Conservation (phyloP, 768 basidiomycete genomes). For the Floccularia luteovirens region DNA sequence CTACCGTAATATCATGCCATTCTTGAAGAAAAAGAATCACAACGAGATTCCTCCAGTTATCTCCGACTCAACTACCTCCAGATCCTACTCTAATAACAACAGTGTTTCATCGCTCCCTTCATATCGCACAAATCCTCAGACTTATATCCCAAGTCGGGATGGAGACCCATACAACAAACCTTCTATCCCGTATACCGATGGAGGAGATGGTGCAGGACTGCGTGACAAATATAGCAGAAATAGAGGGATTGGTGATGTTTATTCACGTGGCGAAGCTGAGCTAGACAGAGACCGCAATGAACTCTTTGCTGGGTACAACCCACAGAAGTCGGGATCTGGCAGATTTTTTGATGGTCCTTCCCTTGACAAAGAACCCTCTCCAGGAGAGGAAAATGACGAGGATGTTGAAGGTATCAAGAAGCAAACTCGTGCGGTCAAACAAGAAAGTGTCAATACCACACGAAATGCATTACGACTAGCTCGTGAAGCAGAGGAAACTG, state of each 20-base stretch:
- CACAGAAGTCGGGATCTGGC: slow-evolving; percentile 48
- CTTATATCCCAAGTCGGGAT: slow-evolving; percentile 66
- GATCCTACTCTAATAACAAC: slow-evolving; percentile 20
- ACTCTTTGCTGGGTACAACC: slow-evolving; percentile 70
- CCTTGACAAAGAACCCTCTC: slow-evolving; percentile 34
- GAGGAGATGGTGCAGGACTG: slow-evolving; percentile 11
- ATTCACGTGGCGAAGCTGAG: slow-evolving; percentile 53
- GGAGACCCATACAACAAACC: slow-evolving; percentile 43
- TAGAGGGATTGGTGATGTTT: slow-evolving; percentile 53
- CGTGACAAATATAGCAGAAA: slow-evolving; percentile 44
- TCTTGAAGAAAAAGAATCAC: slow-evolving; percentile 64
- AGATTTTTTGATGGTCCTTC: slow-evolving; percentile 64
- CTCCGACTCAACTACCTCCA: slow-evolving; percentile 16
- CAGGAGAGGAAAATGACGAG: slow-evolving; percentile 75
- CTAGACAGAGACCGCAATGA: slow-evolving; percentile 63
- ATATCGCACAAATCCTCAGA: slow-evolving; percentile 45
- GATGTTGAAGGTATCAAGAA: slow-evolving; percentile 95
- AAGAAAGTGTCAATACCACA: slow-evolving; percentile 84
- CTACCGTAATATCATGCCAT: slow-evolving; percentile 40
- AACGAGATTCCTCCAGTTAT: slow-evolving; percentile 62
- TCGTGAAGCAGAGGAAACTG: slow-evolving; percentile 95
- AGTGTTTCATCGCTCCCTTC: slow-evolving; percentile 31
- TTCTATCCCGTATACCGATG: not conserved
- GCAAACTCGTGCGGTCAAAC: slow-evolving; percentile 82
- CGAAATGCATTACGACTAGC: slow-evolving; percentile 91